Evolutionary conservation across 108 stramenopile species (phyloP), one percentile per base, ranked within the genome.

Genomic region (Cyclotella sp.): DNA sequence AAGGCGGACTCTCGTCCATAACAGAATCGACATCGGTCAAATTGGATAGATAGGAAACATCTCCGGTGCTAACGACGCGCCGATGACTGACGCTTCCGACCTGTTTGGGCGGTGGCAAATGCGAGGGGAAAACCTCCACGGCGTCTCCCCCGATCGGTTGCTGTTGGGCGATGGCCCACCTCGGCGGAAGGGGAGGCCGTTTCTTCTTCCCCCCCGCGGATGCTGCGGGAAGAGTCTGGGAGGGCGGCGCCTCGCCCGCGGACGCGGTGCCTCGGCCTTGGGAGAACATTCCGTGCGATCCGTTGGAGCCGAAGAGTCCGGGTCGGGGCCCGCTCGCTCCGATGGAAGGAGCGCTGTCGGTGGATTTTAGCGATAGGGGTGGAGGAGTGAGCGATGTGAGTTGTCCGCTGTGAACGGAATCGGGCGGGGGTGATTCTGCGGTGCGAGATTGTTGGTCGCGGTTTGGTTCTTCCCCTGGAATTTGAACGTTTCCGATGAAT

Each of bases 1-100:
- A 28, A 45, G 55, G 57, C 70, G 46, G 51, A 22, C 65, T 22
- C 57, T 28, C 55, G n/a, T 79, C 71, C 40, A 46, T 24, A 22
- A 55, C 46, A 11, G 80, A 81, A 53, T 82, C 81, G 3, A 68
- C 73, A 76, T 82, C 81, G 2, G 81, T 82, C 47, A 82, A 72
- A 45, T 65, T 71, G 28, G 70, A 72, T 26, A 82, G 39, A 9
- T 64, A 68, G 0, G 75, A 76, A 0, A 73, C 74, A 46, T 82
- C 81, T 6, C 81, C 81, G 0, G 81, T 76, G 41, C 70, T 71
- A 10, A 72, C 40, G 11, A 76, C 75, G 16, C 81, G 69, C n/a
- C 75, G 69, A 63, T 82, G 81, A 46, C 55, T 53, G 1, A 82
- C 15, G 9, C 61, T 64, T 18, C 72, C 72, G 29, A 73, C 34